phyloP scores from a whole-genome alignment of 352 stramenopile genomes.

The Phytophthora ramorum region DNA sequence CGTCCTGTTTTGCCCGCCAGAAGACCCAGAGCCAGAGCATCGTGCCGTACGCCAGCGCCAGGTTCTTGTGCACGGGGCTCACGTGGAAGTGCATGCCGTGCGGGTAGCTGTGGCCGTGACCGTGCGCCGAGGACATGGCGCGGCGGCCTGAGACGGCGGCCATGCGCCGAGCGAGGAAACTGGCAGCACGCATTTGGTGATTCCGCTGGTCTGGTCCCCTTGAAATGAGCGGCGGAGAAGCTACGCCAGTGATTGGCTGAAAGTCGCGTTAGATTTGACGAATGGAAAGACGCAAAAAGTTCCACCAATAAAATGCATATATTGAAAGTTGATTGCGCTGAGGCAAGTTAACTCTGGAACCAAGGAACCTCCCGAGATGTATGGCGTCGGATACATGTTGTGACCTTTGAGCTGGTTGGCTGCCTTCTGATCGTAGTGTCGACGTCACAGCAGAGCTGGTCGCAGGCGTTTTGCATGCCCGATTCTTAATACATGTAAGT shows the following conservation, averaged over 20 bases:
- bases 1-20: slow-evolving; percentile 90
- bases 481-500: too few species aligned
- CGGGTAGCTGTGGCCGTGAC: slow-evolving; percentile 70
- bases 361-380: too few species aligned
- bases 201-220: slow-evolving; percentile 29
- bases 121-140: slow-evolving; percentile 65
- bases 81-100: slow-evolving; percentile 92
- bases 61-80: slow-evolving; percentile 88
- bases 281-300: slow-evolving; percentile 4
- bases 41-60: slow-evolving; percentile 86
- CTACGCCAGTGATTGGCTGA: slow-evolving; percentile 18
- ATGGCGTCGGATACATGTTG: too few species aligned
- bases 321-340: too few species aligned
- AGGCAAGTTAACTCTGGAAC: too few species aligned
- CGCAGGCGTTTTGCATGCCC: too few species aligned
- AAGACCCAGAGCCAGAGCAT: slow-evolving; percentile 94
- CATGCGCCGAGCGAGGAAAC: slow-evolving; percentile 64
- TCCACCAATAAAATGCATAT: too few species aligned
- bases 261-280: slow-evolving; percentile 6
- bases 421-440: too few species aligned
- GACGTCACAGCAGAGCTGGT: too few species aligned
- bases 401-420: too few species aligned
- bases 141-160: slow-evolving; percentile 48
- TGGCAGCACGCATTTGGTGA: slow-evolving; percentile 42
- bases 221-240: slow-evolving; percentile 35